Base-by-base conservation (phyloP, 1,284 basidiomycete species). In the Trichosporon sp. region DNA sequence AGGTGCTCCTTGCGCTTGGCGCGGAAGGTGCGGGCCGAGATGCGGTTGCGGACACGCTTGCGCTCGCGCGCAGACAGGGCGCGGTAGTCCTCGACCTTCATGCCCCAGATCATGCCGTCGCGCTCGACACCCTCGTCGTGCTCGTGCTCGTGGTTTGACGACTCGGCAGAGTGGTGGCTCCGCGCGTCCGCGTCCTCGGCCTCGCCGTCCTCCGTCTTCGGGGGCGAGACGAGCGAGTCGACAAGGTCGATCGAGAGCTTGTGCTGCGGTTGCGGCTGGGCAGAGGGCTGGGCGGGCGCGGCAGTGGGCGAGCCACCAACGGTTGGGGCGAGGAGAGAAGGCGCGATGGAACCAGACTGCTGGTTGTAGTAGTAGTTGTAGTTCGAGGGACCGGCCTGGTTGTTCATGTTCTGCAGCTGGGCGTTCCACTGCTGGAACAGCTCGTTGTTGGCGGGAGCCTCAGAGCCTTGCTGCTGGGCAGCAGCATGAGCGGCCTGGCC, bases 81-180 rank as follows among this genome's bases (percentile, higher is more conserved):
- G 26, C 81, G 73, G 73, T 84, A 84, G 26, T 80, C 79, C 19
- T 83, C 82, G 21, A 83, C 81, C 73, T 79, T 80, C 82, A 84
- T 84, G 11, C 83, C 83, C 83, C 83, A 84, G 70, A 84, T 84
- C 81, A 83, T 84, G 16, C 83, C 83, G 72, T 84, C 82, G 56
- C 80, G 74, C 74, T 84, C 83, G 32, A 83, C 80, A 43, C 82
- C 83, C 71, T 83, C 81, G 32, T 80, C 79, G 26, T 83, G 79
- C 40, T 83, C 82, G 32, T 76, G 78, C 43, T 81, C 79, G 32
- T 75, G 71, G n/a, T 38, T 38, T 6, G 46, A 54, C 16, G 35
- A 51, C n/a, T 37, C 54, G 61, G 64, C 61, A 6, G 32, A 14
- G 48, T 69, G 48, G 31, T 72, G 65, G 11, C 51, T 61, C 43